A percentile compares a stretch with the other conserved stretches of the same genome.
Evolutionary conservation across 352 stramenopile genomes (phyloP).

Genomic region (Pythium plurisporium): DNA sequence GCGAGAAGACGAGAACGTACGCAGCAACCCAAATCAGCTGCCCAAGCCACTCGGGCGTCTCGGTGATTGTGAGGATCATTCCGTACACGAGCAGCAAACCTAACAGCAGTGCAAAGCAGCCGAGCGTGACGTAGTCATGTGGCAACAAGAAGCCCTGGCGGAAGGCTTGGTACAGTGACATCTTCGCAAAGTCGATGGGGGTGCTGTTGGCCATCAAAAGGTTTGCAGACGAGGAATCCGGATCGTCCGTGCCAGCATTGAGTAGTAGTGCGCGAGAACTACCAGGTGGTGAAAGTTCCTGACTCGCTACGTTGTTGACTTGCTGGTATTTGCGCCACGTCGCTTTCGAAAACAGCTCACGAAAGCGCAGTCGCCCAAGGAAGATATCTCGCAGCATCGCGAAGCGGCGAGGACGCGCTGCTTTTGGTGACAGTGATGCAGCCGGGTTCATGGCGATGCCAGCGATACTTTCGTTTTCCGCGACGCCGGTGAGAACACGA

Average conservation of each 20-base stretch:
- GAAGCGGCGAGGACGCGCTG: slow-evolving; percentile 20
- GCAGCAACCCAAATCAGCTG: slow-evolving; percentile 64
- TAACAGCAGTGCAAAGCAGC: slow-evolving; percentile 51
- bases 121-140: slow-evolving; percentile 70
- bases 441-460: slow-evolving; percentile 17
- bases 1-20: slow-evolving; percentile 66
- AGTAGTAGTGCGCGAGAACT: slow-evolving; percentile 18
- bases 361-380: slow-evolving; percentile 25
- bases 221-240: neutral
- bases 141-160: slow-evolving; percentile 63
- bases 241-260: neutral
- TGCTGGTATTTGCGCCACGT: slow-evolving; percentile 62
- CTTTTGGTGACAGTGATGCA: neutral
- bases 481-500: neutral
- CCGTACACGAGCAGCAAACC: slow-evolving; percentile 65
- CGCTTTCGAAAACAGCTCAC: slow-evolving; percentile 40
- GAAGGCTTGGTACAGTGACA: slow-evolving; percentile 73
- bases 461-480: slow-evolving; percentile 9
- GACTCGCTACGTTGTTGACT: slow-evolving; percentile 11
- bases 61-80: slow-evolving; percentile 54
- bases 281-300: slow-evolving; percentile 13
- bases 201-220: slow-evolving; percentile 12
- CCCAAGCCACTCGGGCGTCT: slow-evolving; percentile 60
- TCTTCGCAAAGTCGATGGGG: slow-evolving; percentile 56
- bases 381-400: slow-evolving; percentile 36